Evolutionary conservation across 2,329 filamentous ascomycete species (phyloP), one percentile per base, ranked within the genome.

Genomic region (Apiospora rasikravindrae): DNA sequence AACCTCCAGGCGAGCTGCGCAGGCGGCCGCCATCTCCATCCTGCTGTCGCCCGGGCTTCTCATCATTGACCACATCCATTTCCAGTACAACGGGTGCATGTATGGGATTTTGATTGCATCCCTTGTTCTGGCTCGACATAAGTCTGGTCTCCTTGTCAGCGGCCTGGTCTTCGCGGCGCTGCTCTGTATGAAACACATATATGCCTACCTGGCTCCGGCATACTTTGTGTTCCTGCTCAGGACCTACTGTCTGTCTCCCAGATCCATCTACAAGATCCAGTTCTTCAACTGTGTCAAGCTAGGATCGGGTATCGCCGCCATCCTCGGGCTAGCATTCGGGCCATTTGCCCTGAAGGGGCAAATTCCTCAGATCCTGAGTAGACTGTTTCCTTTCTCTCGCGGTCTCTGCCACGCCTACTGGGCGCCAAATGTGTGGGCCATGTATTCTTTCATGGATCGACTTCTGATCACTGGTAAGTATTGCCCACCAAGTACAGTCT

Each of bases 11-110:
- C 91, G 90, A 64, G 91, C 94, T 67, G 93, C 95, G 14, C 95
- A 98, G 79, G 94, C 93, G 33, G 94, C 93, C 67, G 95, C 95
- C 33, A 87, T 98, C 71, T 98, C 96, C 0, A 91, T 99, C 73
- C 86, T 98, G 4, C 89, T 98, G 16, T 98, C 95, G 0, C 96
- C 96, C 0, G 96, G 96, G 1, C 89, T 99, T 47, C 87, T 99
- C 73, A 97, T 99, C 80, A 98, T 99, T 81, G 96, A 99, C 80
- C 96, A 99, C 80, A 93, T 96, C 8, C 96, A 92, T 82, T 99
- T 99, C 82, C 96, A 99, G 86, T 99, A 99, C 86, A 99, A 99
- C 85, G 96, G 96, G 53, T 95, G 95, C 83, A 90, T 99, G 83
- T 99, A 98, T 81, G 96, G 96, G 49, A 86, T 98, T 61, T 86